These are phyloP conservation scores for Naganishia kalamii DNA, from an alignment of 768 basidiomycete species.

Conservation along the genomic window DNA sequence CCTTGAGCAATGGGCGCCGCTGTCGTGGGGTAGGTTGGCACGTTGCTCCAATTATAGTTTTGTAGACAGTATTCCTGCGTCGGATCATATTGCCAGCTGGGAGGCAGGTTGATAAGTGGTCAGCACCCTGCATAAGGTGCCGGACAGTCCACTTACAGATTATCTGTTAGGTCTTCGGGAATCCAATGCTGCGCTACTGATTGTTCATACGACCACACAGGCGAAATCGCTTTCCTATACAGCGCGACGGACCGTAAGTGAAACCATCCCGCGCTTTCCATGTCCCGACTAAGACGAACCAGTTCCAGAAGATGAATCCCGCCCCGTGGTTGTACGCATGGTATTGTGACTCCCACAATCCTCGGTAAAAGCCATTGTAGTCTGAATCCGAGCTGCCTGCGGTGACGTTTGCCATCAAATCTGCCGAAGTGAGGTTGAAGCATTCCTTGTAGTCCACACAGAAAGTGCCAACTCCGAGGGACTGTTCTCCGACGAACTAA, in stretches of 20 bases:
- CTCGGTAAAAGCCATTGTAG: constrained; percentile 30
- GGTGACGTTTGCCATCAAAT: constrained; percentile 26
- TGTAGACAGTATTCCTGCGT: constrained; percentile 17
- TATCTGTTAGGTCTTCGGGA: constrained; percentile 34
- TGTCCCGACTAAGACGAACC: background rate
- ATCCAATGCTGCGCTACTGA: constrained; percentile 39
- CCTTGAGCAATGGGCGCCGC: background rate
- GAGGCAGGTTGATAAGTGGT: background rate
- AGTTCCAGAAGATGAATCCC: constrained; percentile 37
- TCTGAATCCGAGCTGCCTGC: constrained; percentile 31
- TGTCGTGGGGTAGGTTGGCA: background rate
- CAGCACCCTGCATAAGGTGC: background rate
- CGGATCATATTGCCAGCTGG: constrained; percentile 17
- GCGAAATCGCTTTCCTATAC: constrained; percentile 17
- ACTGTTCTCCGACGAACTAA: constrained; percentile 39
- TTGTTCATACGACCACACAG: constrained; percentile 38
- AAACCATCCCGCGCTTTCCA: background rate
- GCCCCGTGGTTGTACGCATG: constrained; percentile 36
- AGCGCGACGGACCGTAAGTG: background rate
- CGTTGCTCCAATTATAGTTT: constrained; percentile 21
- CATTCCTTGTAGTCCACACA: constrained; percentile 40
- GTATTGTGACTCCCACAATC: constrained; percentile 40
- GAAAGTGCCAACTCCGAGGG: constrained; percentile 35
- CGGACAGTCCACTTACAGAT: constrained; percentile 26
- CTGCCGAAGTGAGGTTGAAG: constrained; percentile 18